Conservation (phyloP, 331 rosid species). For the Dryas integrifolia region DNA sequence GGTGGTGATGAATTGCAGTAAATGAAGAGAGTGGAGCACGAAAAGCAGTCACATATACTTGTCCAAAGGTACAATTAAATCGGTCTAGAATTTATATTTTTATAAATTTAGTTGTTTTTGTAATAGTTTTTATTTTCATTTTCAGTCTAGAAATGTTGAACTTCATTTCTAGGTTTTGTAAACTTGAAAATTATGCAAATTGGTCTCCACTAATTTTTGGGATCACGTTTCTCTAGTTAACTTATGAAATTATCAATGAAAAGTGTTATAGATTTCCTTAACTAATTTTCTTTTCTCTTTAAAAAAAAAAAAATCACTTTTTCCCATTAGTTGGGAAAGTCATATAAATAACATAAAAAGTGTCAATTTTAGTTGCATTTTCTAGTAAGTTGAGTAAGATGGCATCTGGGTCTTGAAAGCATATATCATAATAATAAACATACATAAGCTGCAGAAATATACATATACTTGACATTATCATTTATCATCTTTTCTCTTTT, state of each 20-base stretch:
- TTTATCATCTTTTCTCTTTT: background rate
- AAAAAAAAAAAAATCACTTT: background rate
- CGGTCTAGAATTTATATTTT: background rate
- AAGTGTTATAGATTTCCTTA: background rate
- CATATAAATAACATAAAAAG: background rate
- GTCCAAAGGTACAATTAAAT: slow-evolving; percentile 27
- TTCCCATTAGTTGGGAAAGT: background rate
- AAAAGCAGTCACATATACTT: slow-evolving; percentile 9
- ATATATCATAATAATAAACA: no score
- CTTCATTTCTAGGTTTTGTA: background rate
- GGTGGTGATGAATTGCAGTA: slow-evolving; percentile 22
- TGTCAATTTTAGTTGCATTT: background rate
- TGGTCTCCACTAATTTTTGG: background rate
- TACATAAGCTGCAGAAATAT: background rate
- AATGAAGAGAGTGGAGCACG: slow-evolving; percentile 10
- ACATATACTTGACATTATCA: background rate
- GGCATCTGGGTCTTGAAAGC: no score
- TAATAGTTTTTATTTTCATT: background rate
- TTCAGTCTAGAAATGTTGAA: background rate
- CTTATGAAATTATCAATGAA: background rate
- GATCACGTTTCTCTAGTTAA: background rate
- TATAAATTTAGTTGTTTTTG: background rate
- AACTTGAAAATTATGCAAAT: background rate
- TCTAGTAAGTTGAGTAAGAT: background rate
- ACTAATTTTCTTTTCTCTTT: background rate